Conservation (phyloP, 2,329 filamentous ascomycete genomes). For the Fusarium stilboides region DNA sequence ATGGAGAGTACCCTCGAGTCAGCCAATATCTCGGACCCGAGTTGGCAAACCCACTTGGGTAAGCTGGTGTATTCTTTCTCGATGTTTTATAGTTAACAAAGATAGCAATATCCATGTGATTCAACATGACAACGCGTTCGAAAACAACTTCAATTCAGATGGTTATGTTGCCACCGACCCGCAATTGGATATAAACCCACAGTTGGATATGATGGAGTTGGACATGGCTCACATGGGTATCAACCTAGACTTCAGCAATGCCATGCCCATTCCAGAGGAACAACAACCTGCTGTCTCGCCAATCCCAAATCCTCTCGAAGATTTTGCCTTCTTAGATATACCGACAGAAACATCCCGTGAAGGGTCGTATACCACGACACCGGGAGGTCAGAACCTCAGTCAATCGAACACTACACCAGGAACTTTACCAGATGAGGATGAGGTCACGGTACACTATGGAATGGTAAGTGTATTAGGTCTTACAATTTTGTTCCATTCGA, state of each 20-base stretch:
- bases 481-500: too few relatives aligned
- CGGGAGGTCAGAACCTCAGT: not conserved
- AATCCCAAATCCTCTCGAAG: fast-evolving
- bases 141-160: not conserved
- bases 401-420: not conserved
- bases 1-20: not conserved
- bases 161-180: not conserved
- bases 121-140: not conserved
- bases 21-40: not conserved
- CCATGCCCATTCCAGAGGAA: not conserved
- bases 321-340: not conserved
- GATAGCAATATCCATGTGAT: not conserved
- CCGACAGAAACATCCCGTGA: conserved; percentile 1
- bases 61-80: fast-evolving
- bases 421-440: not conserved
- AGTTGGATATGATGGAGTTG: not conserved
- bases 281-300: fast-evolving
- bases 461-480: conserved; percentile 1
- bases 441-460: not conserved
- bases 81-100: not conserved
- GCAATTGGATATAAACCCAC: conserved; percentile 1
- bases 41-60: not conserved
- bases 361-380: not conserved
- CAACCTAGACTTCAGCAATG: not conserved
- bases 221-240: not conserved